Evolutionary conservation across 1,139 yeast genomes (phyloP), one percentile per base, ranked within the genome.

Genomic region (Lodderomyces jiufengensis): DNA sequence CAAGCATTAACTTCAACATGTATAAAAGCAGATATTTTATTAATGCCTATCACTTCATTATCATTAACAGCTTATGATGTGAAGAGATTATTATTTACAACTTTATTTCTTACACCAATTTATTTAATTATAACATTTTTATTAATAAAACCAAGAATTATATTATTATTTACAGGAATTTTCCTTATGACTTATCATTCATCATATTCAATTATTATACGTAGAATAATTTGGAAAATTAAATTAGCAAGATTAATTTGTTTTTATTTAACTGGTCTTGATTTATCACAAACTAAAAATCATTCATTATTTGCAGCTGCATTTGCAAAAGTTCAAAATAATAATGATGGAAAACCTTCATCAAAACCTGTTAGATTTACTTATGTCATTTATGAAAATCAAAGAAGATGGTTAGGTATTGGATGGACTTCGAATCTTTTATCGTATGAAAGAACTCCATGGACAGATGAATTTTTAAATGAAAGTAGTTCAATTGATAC

Each of bases 401-500:
- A 92, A 62, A 78, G 98, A 53, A 80, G 95, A 50, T 92, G 98
- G 98, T 70, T 92, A 31, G 98, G 97, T 9, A 86, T 92, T 50
- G 98, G 98, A 9, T 92, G 98, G 98, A 90, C 98, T 0, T 71
- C 94, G 7, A 88, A 88, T 53, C 70, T 92, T 54, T 69, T 92
- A 43, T 83, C 95, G 24, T 92, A 92, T 56, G 98, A 92, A 59
- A 75, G 98, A 52, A 80, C 95, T 0, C 84, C 97, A 2, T 92
- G 97, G 97, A 90, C 97, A 0, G 98, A 92, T 57, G 97, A 90
- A 58, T 88, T 88, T 52, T 68, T 88, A 43, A 90, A 90, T 56
- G 95, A 88, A 53, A 76, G 90, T 2, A 78, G 84, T 3, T 70
- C 90, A 5, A 82, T 90, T 16, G 44, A 41, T 9, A 61, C 73